A percentile compares a stretch with the other conserved stretches of the same genome.
Evolutionary conservation across 2,329 filamentous ascomycete genomes (phyloP).

Genomic region (Cercospora sojina): DNA sequence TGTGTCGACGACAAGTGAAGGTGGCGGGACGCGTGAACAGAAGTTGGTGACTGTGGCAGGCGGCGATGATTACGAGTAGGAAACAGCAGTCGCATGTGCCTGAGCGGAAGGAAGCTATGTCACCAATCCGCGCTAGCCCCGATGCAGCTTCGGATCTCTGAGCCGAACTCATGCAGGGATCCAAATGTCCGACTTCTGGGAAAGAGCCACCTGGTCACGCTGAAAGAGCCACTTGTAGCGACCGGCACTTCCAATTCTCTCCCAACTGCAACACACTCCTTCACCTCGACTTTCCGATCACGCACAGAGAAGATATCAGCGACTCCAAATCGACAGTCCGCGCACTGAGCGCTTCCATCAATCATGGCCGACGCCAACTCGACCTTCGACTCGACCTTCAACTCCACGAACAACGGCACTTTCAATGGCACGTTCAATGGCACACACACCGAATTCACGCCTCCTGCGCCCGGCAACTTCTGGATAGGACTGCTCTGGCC

Average conservation of each 20-base stretch:
- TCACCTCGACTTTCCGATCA: not conserved
- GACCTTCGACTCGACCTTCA: conserved; percentile 34
- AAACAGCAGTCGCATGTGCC: conserved; percentile 1
- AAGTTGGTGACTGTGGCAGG: conserved; percentile 5
- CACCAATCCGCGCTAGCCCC: not conserved
- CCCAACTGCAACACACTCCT: conserved; percentile 14
- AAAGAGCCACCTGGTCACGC: conserved; percentile 12
- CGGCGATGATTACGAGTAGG: conserved; percentile 13
- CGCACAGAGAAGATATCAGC: not conserved
- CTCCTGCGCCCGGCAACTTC: conserved; percentile 36
- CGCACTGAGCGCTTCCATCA: conserved; percentile 19
- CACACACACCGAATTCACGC: conserved; percentile 26
- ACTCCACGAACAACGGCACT: conserved; percentile 29
- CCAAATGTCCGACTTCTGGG: conserved; percentile 4
- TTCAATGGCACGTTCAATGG: conserved; percentile 31
- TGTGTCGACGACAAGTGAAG: conserved; percentile 3
- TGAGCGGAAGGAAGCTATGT: not conserved
- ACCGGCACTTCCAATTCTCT: not conserved
- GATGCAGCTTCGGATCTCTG: conserved; percentile 7
- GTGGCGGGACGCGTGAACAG: conserved; percentile 1
- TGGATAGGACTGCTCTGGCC: conserved; percentile 85
- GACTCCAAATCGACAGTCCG: not conserved
- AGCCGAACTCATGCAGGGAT: conserved; percentile 9
- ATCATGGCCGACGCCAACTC: conserved; percentile 35
- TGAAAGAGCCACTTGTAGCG: not conserved